A percentile compares a stretch with the other conserved stretches of the same genome.
Evolutionary conservation across 1,139 yeast species (phyloP).

Genomic region (Saccharomyces hybrid): DNA sequence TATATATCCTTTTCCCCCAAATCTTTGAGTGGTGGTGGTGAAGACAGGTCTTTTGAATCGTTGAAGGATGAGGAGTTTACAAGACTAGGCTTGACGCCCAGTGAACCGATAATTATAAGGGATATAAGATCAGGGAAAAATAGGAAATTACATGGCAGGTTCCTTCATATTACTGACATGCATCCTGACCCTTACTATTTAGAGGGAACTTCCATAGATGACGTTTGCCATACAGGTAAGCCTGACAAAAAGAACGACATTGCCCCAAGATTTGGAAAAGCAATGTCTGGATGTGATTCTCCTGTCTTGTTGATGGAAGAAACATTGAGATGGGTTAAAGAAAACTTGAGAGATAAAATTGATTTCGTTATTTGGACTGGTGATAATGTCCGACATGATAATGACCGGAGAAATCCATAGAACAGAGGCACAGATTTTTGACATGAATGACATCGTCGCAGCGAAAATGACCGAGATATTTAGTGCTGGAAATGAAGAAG

Average conservation of each 20-base stretch:
- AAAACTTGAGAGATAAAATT: slow-evolving; percentile 60
- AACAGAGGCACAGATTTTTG: slow-evolving; percentile 60
- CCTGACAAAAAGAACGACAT: slow-evolving; percentile 19
- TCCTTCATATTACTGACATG: slow-evolving; percentile 75
- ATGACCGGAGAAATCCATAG: slow-evolving; percentile 67
- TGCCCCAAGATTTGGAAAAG: slow-evolving; percentile 69
- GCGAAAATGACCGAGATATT: slow-evolving; percentile 45
- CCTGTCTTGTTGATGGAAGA: slow-evolving; percentile 54
- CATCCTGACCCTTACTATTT: slow-evolving; percentile 75
- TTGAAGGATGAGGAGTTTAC: neutral
- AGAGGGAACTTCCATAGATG: slow-evolving; percentile 42
- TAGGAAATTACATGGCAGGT: slow-evolving; percentile 50
- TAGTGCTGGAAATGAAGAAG: slow-evolving; percentile 37
- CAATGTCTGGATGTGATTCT: slow-evolving; percentile 62
- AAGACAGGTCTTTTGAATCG: neutral
- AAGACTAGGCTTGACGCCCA: slow-evolving; percentile 34
- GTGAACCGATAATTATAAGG: slow-evolving; percentile 27
- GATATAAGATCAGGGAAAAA: slow-evolving; percentile 16
- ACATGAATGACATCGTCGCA: slow-evolving; percentile 56
- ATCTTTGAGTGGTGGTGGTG: neutral
- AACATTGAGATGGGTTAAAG: slow-evolving; percentile 59
- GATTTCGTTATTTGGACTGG: slow-evolving; percentile 91
- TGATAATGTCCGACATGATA: slow-evolving; percentile 80
- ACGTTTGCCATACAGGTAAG: slow-evolving; percentile 52
- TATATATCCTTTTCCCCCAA: neutral